Conservation (phyloP, 2,329 filamentous ascomycete genomes). For the Diaporthe ilicicola region DNA sequence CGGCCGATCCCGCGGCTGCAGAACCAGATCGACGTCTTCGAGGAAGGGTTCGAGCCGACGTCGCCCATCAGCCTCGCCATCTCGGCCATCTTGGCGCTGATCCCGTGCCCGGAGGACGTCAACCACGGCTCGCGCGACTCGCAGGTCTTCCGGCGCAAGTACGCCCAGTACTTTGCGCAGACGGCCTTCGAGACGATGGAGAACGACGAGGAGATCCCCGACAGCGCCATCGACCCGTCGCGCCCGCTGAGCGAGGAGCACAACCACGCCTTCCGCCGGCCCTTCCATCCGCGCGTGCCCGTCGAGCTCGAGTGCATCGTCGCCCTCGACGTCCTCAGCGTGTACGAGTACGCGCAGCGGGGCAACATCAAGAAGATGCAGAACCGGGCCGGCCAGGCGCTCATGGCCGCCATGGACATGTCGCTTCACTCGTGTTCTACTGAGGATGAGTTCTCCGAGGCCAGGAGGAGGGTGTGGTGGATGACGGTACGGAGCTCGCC, state of each 20-base stretch:
- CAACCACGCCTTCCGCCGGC: constrained; percentile 43
- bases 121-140: constrained; percentile 49
- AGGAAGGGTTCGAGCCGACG: constrained; percentile 27
- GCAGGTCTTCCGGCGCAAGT: constrained; percentile 53
- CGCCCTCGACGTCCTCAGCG: constrained; percentile 56
- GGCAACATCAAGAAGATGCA: constrained; percentile 63
- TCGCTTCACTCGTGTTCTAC: constrained; percentile 50
- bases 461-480: constrained; percentile 59
- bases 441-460: constrained; percentile 53
- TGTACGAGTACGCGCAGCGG: constrained; percentile 62
- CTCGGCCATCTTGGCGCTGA: constrained; percentile 35
- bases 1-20: constrained; percentile 46
- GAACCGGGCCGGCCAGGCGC: constrained; percentile 55
- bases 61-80: constrained; percentile 36
- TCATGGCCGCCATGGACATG: constrained; percentile 55
- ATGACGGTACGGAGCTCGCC: constrained; percentile 52
- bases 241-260: constrained; percentile 52
- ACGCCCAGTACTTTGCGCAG: constrained; percentile 58
- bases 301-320: constrained; percentile 57
- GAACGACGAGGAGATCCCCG: constrained; percentile 55
- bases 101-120: constrained; percentile 42
- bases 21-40: constrained; percentile 40
- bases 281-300: constrained; percentile 54
- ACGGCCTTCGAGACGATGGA: constrained; percentile 58
- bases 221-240: constrained; percentile 53